These are phyloP conservation scores for Zymoseptoria tritici DNA, from an alignment of 2,329 filamentous ascomycete genomes.

Conservation along the genomic window DNA sequence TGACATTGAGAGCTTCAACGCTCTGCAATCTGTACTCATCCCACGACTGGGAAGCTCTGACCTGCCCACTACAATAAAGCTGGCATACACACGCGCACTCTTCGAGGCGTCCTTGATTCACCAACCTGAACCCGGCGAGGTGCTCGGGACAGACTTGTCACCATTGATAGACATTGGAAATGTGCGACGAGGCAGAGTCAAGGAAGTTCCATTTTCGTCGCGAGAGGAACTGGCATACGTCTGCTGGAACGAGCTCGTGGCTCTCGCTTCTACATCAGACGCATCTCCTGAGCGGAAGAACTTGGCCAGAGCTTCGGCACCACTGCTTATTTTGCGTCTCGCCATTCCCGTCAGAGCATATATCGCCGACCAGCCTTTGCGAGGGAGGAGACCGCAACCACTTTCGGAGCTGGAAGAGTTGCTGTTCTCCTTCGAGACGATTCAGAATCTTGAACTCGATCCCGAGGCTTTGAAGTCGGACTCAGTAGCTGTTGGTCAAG, in stretches of 20 bases:
- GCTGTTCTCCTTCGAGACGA: constrained; percentile 57
- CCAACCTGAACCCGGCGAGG: constrained; percentile 49
- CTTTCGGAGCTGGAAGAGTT: constrained; percentile 73
- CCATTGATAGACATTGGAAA: constrained; percentile 58
- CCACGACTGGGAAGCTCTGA: constrained; percentile 60
- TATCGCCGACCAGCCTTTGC: constrained; percentile 81
- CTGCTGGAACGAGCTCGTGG: constrained; percentile 65
- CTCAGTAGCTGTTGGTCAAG: constrained; percentile 11
- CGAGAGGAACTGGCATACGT: constrained; percentile 70
- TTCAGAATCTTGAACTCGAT: constrained; percentile 63
- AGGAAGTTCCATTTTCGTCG: constrained; percentile 55
- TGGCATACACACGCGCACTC: constrained; percentile 64
- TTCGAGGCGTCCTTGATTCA: constrained; percentile 81
- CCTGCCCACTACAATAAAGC: constrained; percentile 61
- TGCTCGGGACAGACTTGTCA: constrained; percentile 44
- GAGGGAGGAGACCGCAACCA: constrained; percentile 84
- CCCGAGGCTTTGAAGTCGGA: constrained; percentile 35
- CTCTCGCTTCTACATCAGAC: constrained; percentile 20
- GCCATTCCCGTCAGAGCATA: constrained; percentile 77
- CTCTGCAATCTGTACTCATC: constrained; percentile 64
- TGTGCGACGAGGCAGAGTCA: constrained; percentile 63
- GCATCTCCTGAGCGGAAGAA: constrained; percentile 38
- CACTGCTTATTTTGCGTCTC: constrained; percentile 73
- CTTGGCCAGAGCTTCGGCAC: constrained; percentile 70
- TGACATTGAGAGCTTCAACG: constrained; percentile 67